Evolutionary conservation across 768 basidiomycete genomes (phyloP).

Genomic region (Podaxis carcinomalis): DNA sequence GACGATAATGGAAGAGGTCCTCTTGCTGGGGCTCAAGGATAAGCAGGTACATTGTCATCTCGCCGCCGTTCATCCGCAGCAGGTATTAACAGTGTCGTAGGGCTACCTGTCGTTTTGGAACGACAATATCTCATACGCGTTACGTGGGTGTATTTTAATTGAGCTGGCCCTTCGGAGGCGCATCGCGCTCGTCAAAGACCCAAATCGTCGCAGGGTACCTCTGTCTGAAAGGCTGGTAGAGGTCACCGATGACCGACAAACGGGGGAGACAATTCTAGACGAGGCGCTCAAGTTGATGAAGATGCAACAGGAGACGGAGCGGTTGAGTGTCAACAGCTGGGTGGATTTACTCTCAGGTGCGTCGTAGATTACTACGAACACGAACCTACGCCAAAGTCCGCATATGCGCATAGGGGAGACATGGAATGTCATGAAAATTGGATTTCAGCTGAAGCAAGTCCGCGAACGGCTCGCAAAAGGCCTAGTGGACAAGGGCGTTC

Average conservation of each 20-base stretch:
- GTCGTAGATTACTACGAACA: slow-evolving; percentile 22
- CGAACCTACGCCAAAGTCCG: neutral
- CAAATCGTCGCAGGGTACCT: slow-evolving; percentile 66
- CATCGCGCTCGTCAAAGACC: slow-evolving; percentile 87
- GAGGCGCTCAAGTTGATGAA: slow-evolving; percentile 98
- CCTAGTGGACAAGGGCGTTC: slow-evolving; percentile 95
- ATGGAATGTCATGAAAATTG: slow-evolving; percentile 99
- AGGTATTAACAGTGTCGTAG: slow-evolving; percentile 16
- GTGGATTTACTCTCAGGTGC: slow-evolving; percentile 91
- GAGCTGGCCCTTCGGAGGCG: slow-evolving; percentile 94
- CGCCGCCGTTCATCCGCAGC: neutral
- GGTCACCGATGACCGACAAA: slow-evolving; percentile 88
- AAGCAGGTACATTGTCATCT: slow-evolving; percentile 66
- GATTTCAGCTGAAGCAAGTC: slow-evolving; percentile 97
- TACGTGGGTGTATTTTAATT: slow-evolving; percentile 96
- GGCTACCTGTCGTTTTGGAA: slow-evolving; percentile 99
- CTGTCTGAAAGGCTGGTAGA: slow-evolving; percentile 84
- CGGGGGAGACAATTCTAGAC: slow-evolving; percentile 94
- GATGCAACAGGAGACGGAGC: slow-evolving; percentile 65
- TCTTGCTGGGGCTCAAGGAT: slow-evolving; percentile 92
- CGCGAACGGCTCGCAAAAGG: slow-evolving; percentile 96
- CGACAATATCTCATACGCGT: slow-evolving; percentile 98
- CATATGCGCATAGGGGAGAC: slow-evolving; percentile 71
- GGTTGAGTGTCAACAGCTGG: slow-evolving; percentile 85
- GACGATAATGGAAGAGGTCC: slow-evolving; percentile 96